Conservation (phyloP, 768 basidiomycete genomes). For the Lentinula guzmanii region DNA sequence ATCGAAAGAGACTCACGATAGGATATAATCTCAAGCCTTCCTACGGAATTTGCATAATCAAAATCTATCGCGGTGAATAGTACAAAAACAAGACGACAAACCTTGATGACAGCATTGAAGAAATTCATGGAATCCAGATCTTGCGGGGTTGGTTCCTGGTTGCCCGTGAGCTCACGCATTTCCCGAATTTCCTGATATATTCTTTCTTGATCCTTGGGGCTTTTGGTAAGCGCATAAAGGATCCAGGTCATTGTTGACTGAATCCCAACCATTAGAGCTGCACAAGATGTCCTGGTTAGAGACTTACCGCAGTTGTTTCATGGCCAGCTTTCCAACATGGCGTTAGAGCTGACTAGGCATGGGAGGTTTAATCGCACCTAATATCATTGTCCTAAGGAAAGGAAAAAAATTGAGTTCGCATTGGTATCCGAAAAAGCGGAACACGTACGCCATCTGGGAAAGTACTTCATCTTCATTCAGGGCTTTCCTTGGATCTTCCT, state of each 20-base stretch:
- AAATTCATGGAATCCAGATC: conserved; percentile 29
- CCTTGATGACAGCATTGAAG: conserved; percentile 18
- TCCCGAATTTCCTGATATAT: conserved; percentile 53
- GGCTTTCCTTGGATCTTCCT: conserved; percentile 33
- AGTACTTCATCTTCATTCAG: conserved; percentile 44
- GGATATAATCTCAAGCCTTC: conserved; percentile 26
- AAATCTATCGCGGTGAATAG: not conserved
- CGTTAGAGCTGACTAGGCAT: not conserved
- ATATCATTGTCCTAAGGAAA: not conserved
- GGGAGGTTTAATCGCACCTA: not conserved
- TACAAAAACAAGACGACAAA: not conserved
- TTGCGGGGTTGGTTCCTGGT: conserved; percentile 11
- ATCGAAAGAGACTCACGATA: conserved; percentile 11
- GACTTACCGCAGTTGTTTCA: conserved; percentile 41
- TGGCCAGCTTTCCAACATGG: conserved; percentile 19
- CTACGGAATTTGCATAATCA: conserved; percentile 8
- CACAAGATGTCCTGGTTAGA: conserved; percentile 14
- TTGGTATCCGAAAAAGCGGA: not conserved
- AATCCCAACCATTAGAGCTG: not conserved
- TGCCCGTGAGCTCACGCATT: conserved; percentile 9
- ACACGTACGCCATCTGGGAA: conserved; percentile 34
- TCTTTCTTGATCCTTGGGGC: conserved; percentile 50
- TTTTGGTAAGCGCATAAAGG: conserved; percentile 53
- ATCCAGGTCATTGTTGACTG: conserved; percentile 49
- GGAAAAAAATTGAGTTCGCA: not conserved